These are phyloP conservation scores for Trichoderma simmonsii DNA, from an alignment of 2,329 filamentous ascomycete genomes.

Conservation along the genomic window DNA sequence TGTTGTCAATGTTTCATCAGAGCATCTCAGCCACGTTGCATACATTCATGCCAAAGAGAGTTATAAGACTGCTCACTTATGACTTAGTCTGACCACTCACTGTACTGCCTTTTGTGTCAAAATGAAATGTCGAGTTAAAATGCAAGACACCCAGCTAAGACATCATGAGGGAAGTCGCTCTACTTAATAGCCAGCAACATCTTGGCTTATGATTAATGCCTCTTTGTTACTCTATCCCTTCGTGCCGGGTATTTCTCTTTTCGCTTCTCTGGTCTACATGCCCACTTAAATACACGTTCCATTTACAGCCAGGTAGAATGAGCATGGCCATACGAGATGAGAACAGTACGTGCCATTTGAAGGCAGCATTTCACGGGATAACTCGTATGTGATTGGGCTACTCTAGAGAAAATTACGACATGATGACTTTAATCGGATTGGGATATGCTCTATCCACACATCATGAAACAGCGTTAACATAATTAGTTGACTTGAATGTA, in stretches of 20 bases:
- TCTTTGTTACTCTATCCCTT: neutral
- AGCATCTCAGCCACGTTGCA: neutral
- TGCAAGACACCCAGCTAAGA: no score
- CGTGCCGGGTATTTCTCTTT: neutral
- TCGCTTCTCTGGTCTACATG: neutral
- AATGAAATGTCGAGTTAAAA: no score
- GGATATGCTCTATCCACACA: no score
- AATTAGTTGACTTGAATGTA: neutral
- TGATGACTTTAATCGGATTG: neutral
- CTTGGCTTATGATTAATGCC: fast-evolving
- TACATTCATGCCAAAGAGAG: neutral
- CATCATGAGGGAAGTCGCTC: neutral
- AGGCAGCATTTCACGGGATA: neutral
- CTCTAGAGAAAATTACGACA: neutral
- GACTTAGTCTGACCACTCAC: no score
- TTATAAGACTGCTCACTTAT: neutral
- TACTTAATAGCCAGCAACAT: neutral
- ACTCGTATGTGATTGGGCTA: neutral
- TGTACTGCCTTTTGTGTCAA: no score
- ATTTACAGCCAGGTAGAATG: neutral
- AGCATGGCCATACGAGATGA: neutral
- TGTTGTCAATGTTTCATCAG: neutral
- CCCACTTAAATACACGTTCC: neutral
- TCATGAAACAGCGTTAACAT: neutral
- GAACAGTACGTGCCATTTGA: neutral